These are phyloP conservation scores for Glonium stellatum DNA, from an alignment of 495 filamentous ascomycete species.

Conservation along the genomic window DNA sequence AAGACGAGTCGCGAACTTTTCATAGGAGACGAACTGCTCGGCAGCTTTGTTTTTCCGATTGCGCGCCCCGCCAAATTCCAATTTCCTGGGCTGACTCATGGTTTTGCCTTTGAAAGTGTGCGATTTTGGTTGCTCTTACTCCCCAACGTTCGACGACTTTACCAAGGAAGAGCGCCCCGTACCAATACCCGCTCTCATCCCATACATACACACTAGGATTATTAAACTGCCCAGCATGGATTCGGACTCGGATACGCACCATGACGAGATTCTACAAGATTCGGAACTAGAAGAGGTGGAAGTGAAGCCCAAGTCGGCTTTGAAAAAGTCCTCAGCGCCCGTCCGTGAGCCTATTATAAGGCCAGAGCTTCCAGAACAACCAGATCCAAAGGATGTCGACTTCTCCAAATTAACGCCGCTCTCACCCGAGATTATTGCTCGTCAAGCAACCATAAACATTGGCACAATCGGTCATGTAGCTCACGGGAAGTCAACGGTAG, in stretches of 20 bases:
- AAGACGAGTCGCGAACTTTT: conserved; percentile 3
- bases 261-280: conserved; percentile 33
- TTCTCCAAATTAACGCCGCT: conserved; percentile 69
- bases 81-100: conserved; percentile 1
- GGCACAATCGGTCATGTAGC: conserved; percentile 98
- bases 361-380: conserved; percentile 65
- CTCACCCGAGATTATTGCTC: conserved; percentile 90
- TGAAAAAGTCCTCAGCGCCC: conserved; percentile 53
- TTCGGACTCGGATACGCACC: conserved; percentile 27
- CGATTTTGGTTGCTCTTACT: conserved; percentile 9
- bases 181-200: not conserved
- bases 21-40: conserved; percentile 11
- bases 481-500: conserved; percentile 96
- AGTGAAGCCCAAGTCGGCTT: conserved; percentile 54
- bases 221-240: conserved; percentile 23
- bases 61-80: conserved; percentile 16
- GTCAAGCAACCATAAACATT: conserved; percentile 98
- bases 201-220: not conserved
- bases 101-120: not conserved
- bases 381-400: conserved; percentile 79
- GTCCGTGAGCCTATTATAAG: conserved; percentile 53
- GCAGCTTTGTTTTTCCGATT: conserved; percentile 13
- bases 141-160: not conserved
- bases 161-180: not conserved
- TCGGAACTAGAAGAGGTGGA: conserved; percentile 35